These are phyloP conservation scores for Dalechampia spathulata DNA, from an alignment of 441 rosid species.

Conservation along the genomic window DNA sequence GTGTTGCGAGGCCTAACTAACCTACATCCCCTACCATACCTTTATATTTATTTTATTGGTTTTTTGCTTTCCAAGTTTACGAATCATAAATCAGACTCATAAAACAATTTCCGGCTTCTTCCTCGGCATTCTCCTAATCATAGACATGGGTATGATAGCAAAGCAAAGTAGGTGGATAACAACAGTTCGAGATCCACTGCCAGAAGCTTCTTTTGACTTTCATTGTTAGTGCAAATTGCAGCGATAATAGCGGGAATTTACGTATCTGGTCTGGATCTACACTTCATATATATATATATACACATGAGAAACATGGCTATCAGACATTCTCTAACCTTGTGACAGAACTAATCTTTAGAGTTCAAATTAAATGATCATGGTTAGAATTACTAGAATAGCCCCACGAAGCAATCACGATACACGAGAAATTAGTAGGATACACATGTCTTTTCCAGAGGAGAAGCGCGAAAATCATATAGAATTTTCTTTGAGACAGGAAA, in stretches of 20 bases:
- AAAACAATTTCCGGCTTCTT: too few relatives aligned
- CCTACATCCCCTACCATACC: neutral
- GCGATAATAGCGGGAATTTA: neutral
- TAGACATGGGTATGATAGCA: too few relatives aligned
- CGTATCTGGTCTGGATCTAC: neutral
- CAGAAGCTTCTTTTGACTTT: neutral
- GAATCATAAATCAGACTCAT: too few relatives aligned
- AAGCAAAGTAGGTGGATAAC: too few relatives aligned
- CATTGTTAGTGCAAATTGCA: neutral
- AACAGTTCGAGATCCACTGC: neutral
- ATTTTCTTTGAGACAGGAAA: neutral
- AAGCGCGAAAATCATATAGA: neutral
- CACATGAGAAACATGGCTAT: neutral
- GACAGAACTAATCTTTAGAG: neutral
- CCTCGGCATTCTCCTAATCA: too few relatives aligned
- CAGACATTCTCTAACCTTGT: neutral
- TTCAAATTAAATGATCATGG: neutral
- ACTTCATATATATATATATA: neutral
- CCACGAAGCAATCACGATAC: neutral
- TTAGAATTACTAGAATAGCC: conserved; percentile 4
- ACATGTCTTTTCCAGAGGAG: conserved; percentile 11
- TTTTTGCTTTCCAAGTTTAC: too few relatives aligned
- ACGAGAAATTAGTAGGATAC: neutral
- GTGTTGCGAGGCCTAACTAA: neutral
- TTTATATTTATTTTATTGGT: neutral